Conservation (phyloP, 768 basidiomycete genomes). For the Tricholoma bakamatsutake region DNA sequence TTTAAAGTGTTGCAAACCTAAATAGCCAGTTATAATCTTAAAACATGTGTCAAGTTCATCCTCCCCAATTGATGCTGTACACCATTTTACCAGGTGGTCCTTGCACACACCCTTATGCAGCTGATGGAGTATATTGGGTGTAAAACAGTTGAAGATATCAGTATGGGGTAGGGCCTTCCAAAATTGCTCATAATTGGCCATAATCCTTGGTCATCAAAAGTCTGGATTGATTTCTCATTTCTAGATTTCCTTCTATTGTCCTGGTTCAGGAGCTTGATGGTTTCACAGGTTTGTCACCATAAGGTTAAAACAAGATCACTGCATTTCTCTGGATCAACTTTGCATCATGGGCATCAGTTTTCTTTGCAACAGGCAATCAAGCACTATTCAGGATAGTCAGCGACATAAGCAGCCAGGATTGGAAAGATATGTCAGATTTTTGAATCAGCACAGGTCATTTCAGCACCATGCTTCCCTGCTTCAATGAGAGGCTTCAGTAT, state of each 20-base stretch:
- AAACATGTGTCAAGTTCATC: conserved; percentile 31
- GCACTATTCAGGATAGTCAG: no score
- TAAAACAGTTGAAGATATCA: conserved; percentile 34
- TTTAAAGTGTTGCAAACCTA: neutral
- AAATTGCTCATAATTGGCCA: conserved; percentile 24
- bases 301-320: no score
- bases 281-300: no score
- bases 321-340: no score
- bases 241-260: no score
- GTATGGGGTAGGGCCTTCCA: conserved; percentile 34
- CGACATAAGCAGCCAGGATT: conserved; percentile 11
- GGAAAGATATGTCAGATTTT: conserved; percentile 19
- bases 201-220: conserved; percentile 12
- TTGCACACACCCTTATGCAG: conserved; percentile 45
- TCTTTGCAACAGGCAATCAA: no score
- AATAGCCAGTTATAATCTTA: conserved; percentile 22
- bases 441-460: conserved; percentile 28
- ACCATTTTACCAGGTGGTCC: conserved; percentile 12
- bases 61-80: conserved; percentile 13
- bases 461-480: conserved; percentile 23
- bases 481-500: conserved; percentile 23
- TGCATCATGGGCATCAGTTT: no score
- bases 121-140: conserved; percentile 42
- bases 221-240: no score
- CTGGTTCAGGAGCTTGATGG: no score